Conservation (phyloP, 495 filamentous ascomycete genomes). For the Aspergillus nanangensis region DNA sequence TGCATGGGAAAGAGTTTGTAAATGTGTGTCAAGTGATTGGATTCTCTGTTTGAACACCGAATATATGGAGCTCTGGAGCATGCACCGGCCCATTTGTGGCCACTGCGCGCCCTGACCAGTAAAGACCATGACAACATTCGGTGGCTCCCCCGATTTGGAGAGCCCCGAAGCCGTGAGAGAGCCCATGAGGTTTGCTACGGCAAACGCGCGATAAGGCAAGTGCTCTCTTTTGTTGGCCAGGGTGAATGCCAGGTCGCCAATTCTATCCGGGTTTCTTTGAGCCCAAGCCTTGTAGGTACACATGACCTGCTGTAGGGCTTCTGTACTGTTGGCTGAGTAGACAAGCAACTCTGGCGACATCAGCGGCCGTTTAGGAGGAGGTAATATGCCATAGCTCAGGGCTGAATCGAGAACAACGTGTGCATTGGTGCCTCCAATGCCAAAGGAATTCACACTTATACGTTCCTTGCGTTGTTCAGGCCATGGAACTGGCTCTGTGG, state of each 20-base stretch:
- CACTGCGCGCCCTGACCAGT: slow-evolving; percentile 35
- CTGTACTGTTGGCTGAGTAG: no score
- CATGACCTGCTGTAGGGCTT: background rate
- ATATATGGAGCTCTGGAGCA: slow-evolving; percentile 10
- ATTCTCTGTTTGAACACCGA: slow-evolving; percentile 5
- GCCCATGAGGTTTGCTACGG: slow-evolving; percentile 3
- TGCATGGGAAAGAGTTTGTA: no score
- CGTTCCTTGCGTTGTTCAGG: slow-evolving; percentile 20
- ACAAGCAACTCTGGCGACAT: no score
- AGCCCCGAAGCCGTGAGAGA: background rate
- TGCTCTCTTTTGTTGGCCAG: slow-evolving; percentile 9
- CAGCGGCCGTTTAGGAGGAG: no score
- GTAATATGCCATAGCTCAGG: no score
- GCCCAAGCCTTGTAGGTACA: background rate
- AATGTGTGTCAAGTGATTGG: no score
- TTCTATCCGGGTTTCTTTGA: background rate
- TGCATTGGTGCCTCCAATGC: slow-evolving; percentile 24
- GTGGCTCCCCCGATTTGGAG: background rate
- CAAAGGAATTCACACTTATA: slow-evolving; percentile 22
- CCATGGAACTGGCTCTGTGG: slow-evolving; percentile 12
- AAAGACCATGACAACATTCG: slow-evolving; percentile 22
- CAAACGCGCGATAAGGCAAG: slow-evolving; percentile 14
- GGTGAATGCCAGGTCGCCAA: slow-evolving; percentile 19
- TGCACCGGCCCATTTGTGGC: slow-evolving; percentile 22
- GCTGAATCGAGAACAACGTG: background rate